Base-by-base conservation (phyloP, 495 filamentous ascomycete genomes). In the Tuber aestivum region DNA sequence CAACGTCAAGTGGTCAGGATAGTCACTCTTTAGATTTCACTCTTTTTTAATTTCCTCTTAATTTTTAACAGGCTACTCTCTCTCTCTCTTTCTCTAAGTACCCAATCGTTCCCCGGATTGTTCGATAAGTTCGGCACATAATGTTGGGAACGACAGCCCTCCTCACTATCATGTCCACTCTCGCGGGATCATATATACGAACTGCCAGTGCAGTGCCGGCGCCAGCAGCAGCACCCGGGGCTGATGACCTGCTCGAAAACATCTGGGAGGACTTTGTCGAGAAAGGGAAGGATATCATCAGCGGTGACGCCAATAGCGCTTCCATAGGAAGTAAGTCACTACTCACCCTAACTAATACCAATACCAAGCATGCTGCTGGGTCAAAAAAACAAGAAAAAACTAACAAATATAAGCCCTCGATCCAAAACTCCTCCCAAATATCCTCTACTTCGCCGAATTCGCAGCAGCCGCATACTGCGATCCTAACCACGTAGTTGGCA, bases 161-260 rank as follows among this genome's bases (percentile, higher is more conserved):
- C 76, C 75, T 73, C 75, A 70, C 72, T 27, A 21, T 75, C 41
- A 32, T 68, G 68, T 41, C 72, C 48, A 45, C 56, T 76, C 75
- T 76, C 50, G 72, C 75, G 70, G 75, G n/a, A 61, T 32, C 56
- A 61, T 61, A 32, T 61, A 61, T 61, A n/a, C 56, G 10, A 10
- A n/a, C 56, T 16, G 3, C n/a, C 16, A 61, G 10, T 12, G 56
- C 56, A 61, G 56, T n/a, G 12, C 56, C n/a, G 12, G 14, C 56
- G 32, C n/a, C 56, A 32, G 56, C 3, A 61, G n/a, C 56, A 32
- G 27, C 12, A 32, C 12, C 56, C 10, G 56, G 56, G 16, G n/a
- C 5, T 3, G n/a, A 12, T 7, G 56, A 61, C 27, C 56, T 71
- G 70, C 68, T 77, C 70, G 75, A 70, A 50, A 50, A 76, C 65